These are phyloP conservation scores for Zoysia pacifica DNA, from an alignment of 176 grass and related monocot species.

Conservation along the genomic window DNA sequence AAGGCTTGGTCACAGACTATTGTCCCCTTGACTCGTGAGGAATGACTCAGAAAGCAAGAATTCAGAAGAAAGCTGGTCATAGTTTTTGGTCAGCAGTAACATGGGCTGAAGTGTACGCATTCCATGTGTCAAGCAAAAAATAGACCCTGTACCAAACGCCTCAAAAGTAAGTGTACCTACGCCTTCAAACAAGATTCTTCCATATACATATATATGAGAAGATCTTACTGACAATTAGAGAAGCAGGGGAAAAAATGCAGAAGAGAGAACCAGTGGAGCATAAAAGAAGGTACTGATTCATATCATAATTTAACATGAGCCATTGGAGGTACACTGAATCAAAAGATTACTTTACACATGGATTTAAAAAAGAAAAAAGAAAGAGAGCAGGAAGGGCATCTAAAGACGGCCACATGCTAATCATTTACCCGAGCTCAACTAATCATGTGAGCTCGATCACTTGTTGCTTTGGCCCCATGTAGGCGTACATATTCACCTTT, in stretches of 20 bases:
- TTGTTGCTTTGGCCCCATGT: slow-evolving; percentile 54
- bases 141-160: slow-evolving; percentile 35
- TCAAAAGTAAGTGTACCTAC: slow-evolving; percentile 45
- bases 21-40: slow-evolving; percentile 35
- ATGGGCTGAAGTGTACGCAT: slow-evolving; percentile 42
- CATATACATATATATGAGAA: slow-evolving; percentile 32
- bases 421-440: slow-evolving; percentile 78
- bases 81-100: slow-evolving; percentile 62
- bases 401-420: slow-evolving; percentile 80
- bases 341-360: slow-evolving; percentile 54
- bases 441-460: slow-evolving; percentile 80
- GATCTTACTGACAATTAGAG: slow-evolving; percentile 42
- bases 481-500: slow-evolving; percentile 11
- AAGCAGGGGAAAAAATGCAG: neutral
- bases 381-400: slow-evolving; percentile 50
- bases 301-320: slow-evolving; percentile 30
- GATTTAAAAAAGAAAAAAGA: slow-evolving; percentile 49
- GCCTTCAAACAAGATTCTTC: slow-evolving; percentile 42
- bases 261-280: slow-evolving; percentile 19
- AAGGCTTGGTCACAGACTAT: slow-evolving; percentile 24
- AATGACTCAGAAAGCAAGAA: slow-evolving; percentile 18
- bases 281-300: slow-evolving; percentile 31
- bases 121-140: slow-evolving; percentile 42
- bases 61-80: slow-evolving; percentile 29
- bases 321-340: slow-evolving; percentile 71